Base-by-base conservation (phyloP, 1,284 basidiomycete species). In the Puccinia polysora region DNA sequence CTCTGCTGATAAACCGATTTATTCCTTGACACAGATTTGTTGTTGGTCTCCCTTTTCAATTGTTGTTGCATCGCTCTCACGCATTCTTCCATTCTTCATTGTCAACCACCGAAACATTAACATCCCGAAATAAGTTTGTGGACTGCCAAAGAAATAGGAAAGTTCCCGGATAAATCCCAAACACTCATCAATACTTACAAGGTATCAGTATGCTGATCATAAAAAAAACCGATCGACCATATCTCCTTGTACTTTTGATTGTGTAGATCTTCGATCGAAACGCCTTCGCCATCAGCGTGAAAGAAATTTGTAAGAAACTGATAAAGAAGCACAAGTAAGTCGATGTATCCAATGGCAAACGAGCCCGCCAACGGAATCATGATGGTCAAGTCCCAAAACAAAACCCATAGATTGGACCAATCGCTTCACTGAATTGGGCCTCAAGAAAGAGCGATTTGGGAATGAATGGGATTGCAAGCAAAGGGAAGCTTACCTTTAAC, bases 291-390 rank as follows among this genome's bases (percentile, higher is more conserved):
- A 45, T 87, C 89, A 10, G 91, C 93, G 79, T 96, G 88, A 83
- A 97, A 97, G 82, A 94, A 99, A 80, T 95, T 91, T 68, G 89
- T 84, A 78, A 98, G 79, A 82, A 96, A 96, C 89, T 93, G 75
- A 28, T 62, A n/a, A n/a, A n/a, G 67, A 62, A 30, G 25, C 36
- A 60, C 15, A 15, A n/a, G n/a, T n/a, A n/a, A n/a, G n/a, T 32
- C 1, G 30, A 12, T 7, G 8, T 8, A 63, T 49, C 52, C 28
- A 30, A 43, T 74, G 38, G n/a, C n/a, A n/a, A n/a, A n/a, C n/a
- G n/a, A n/a, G n/a, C n/a, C n/a, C n/a, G n/a, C n/a, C n/a, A n/a
- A n/a, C n/a, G n/a, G n/a, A n/a, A 74, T 63, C 70, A 62, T 74
- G 25, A 47, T 30, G 75, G 50, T 10, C 2, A 55, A 25, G n/a